Conservation (phyloP, 768 basidiomycete genomes). For the Suillus subaureus region DNA sequence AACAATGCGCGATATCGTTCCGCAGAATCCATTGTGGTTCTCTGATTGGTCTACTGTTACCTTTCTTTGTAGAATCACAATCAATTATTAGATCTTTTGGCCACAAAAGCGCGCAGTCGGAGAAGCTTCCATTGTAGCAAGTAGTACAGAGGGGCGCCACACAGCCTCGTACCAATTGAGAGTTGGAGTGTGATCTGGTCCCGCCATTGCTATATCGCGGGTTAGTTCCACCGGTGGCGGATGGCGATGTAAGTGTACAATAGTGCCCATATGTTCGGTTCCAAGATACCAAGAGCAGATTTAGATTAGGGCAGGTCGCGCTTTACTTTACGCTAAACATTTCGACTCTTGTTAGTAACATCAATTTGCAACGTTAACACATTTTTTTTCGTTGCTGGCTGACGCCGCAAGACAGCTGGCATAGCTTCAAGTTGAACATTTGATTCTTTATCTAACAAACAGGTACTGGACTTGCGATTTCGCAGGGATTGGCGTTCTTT, state of each 20-base stretch:
- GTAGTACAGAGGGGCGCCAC: slow-evolving; percentile 14
- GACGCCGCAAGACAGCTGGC: slow-evolving; percentile 19
- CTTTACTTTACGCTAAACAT: slow-evolving; percentile 8
- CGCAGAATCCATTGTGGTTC: slow-evolving; percentile 57
- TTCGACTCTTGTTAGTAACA: slow-evolving; percentile 11
- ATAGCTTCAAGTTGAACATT: not conserved
- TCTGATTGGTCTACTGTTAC: slow-evolving; percentile 40
- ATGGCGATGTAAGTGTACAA: slow-evolving; percentile 34
- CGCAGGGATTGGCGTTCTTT: slow-evolving; percentile 13
- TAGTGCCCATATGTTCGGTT: slow-evolving; percentile 21
- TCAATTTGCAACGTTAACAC: slow-evolving; percentile 15
- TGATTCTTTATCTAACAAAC: not conserved
- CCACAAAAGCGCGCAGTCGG: not conserved
- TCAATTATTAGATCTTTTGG: slow-evolving; percentile 9
- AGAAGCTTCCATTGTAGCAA: slow-evolving; percentile 1
- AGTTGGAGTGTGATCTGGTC: slow-evolving; percentile 12
- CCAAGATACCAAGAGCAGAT: slow-evolving; percentile 6
- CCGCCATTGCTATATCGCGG: slow-evolving; percentile 16
- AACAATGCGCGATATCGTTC: slow-evolving; percentile 72
- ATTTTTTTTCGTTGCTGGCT: slow-evolving; percentile 10
- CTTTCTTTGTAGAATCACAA: not conserved
- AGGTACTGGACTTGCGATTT: slow-evolving; percentile 11
- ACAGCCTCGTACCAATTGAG: slow-evolving; percentile 26
- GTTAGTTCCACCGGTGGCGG: slow-evolving; percentile 33
- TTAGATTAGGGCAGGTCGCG: slow-evolving; percentile 25